phyloP scores from a whole-genome alignment of 768 basidiomycete genomes.

The Serpula lacrymans region DNA sequence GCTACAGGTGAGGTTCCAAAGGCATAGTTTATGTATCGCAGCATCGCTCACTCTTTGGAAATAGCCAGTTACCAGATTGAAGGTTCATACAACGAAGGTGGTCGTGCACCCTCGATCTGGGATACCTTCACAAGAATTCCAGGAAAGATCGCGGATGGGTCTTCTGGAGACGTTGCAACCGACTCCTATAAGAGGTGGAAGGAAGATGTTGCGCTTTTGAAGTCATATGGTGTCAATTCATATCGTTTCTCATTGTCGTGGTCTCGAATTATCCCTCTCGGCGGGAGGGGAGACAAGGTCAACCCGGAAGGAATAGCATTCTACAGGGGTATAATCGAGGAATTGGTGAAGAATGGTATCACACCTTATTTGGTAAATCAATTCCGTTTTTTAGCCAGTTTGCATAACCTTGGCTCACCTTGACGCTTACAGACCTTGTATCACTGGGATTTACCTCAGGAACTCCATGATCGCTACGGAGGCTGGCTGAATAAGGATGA shows the following conservation, averaged over 20 bases:
- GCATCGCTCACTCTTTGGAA: no score
- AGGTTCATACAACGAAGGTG: conserved; percentile 37
- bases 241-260: conserved; percentile 54
- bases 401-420: not conserved
- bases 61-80: conserved; percentile 40
- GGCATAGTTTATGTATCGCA: no score
- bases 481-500: conserved; percentile 49
- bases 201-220: conserved; percentile 44
- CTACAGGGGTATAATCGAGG: conserved; percentile 44
- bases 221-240: conserved; percentile 42
- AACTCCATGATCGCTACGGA: conserved; percentile 43
- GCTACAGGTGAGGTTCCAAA: not conserved
- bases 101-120: conserved; percentile 44
- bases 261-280: conserved; percentile 51
- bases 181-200: conserved; percentile 43
- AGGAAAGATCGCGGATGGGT: conserved; percentile 41
- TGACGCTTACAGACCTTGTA: conserved; percentile 35
- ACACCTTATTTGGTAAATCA: conserved; percentile 40
- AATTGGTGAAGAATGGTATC: conserved; percentile 42
- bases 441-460: conserved; percentile 55
- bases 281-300: conserved; percentile 43
- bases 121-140: conserved; percentile 43
- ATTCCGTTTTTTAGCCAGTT: conserved; percentile 13
- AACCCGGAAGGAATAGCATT: conserved; percentile 44
- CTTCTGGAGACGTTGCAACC: conserved; percentile 42